Percentiles rank a stretch among this genome's conserved stretches.
Conservation (phyloP, 495 filamentous ascomycete species). For the Oleoguttula mirabilis region DNA sequence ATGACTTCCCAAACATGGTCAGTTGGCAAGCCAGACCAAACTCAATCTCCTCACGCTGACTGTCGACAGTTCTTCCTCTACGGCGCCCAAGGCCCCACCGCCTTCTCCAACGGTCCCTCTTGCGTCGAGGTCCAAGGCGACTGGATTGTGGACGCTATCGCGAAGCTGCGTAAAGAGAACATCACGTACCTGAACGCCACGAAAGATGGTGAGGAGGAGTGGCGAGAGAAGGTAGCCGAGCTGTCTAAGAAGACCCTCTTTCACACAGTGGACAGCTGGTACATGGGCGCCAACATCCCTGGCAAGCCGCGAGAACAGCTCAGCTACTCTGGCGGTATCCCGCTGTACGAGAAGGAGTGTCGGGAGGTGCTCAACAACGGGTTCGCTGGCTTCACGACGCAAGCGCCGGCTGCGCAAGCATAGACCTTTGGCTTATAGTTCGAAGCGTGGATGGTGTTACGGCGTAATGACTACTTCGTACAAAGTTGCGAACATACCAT, state of each 20-base stretch:
- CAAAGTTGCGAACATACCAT: no score
- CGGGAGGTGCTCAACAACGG: slow-evolving; percentile 8
- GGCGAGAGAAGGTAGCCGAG: slow-evolving; percentile 30
- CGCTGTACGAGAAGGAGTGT: slow-evolving; percentile 11
- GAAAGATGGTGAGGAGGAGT: slow-evolving; percentile 26
- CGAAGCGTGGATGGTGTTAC: no score
- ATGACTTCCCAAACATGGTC: slow-evolving; percentile 44
- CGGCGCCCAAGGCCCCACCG: slow-evolving; percentile 38
- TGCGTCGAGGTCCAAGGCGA: slow-evolving; percentile 42
- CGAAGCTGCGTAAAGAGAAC: slow-evolving; percentile 27
- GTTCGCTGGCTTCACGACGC: slow-evolving; percentile 11
- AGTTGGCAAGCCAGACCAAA: no score
- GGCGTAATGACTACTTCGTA: no score
- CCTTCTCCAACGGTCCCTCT: slow-evolving; percentile 42
- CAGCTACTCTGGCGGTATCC: slow-evolving; percentile 13
- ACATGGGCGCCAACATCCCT: slow-evolving; percentile 32
- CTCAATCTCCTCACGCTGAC: no score
- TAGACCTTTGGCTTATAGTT: no score
- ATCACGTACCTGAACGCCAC: slow-evolving; percentile 34
- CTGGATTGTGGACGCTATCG: slow-evolving; percentile 40
- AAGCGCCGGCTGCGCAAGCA: no score
- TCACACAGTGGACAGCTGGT: slow-evolving; percentile 12
- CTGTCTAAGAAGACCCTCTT: slow-evolving; percentile 3
- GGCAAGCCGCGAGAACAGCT: slow-evolving; percentile 18
- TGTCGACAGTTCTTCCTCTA: no score